Conservation (phyloP, 768 basidiomycete genomes). For the Pleurotus salmoneostramineus region DNA sequence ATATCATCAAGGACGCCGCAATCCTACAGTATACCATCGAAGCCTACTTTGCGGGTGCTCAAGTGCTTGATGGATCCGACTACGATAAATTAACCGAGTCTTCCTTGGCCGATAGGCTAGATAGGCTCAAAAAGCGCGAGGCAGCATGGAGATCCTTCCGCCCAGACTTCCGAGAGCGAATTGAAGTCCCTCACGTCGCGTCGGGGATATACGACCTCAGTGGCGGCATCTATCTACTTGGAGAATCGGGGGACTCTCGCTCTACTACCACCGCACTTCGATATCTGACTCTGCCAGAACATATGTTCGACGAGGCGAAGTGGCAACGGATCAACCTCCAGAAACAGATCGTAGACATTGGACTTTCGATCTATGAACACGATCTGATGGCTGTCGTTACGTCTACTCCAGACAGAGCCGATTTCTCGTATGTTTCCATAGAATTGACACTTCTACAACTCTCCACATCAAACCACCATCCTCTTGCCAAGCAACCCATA, state of each 20-base stretch:
- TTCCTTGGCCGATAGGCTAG: conserved; percentile 20
- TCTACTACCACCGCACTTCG: conserved; percentile 21
- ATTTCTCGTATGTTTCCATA: conserved; percentile 1
- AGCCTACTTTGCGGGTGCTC: conserved; percentile 17
- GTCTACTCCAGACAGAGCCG: not conserved
- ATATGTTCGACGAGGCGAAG: conserved; percentile 15
- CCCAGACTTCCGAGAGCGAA: conserved; percentile 18
- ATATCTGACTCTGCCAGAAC: conserved; percentile 28
- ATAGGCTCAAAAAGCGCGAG: conserved; percentile 20
- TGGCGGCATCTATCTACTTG: conserved; percentile 36
- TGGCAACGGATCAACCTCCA: conserved; percentile 27
- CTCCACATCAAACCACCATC: conserved; percentile 16
- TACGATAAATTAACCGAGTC: conserved; percentile 21
- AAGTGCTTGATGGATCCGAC: conserved; percentile 15
- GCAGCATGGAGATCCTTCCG: conserved; percentile 25
- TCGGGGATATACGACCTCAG: conserved; percentile 41
- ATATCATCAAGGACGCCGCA: conserved; percentile 21
- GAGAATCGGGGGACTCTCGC: conserved; percentile 10
- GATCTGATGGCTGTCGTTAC: conserved; percentile 36
- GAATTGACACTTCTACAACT: conserved; percentile 15
- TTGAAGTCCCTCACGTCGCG: conserved; percentile 22
- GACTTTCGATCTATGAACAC: conserved; percentile 37
- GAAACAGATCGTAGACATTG: conserved; percentile 36
- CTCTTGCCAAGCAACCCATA: conserved; percentile 8
- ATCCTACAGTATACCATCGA: conserved; percentile 28